Evolutionary conservation across 208 protist species (phyloP).

Genomic region (Jaenimonas drosophilae): DNA sequence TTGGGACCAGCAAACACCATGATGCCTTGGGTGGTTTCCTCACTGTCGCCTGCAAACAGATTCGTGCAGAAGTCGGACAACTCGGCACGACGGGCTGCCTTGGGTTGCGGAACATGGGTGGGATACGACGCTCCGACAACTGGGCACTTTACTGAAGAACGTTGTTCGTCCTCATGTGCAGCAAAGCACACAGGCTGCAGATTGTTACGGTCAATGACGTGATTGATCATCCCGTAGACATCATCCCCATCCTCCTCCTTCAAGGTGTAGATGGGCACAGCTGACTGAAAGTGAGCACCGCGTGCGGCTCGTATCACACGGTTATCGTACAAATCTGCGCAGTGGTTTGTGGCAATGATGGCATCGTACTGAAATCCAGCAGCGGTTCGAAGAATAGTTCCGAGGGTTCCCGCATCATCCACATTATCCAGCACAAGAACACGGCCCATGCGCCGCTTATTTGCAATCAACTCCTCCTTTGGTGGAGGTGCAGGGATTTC

Average conservation of each 20-base stretch:
- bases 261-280: conserved; percentile 75
- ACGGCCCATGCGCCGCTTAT: conserved; percentile 70
- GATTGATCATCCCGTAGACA: conserved; percentile 81
- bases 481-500: conserved; percentile 61
- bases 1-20: conserved; percentile 79
- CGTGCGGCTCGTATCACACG: conserved; percentile 76
- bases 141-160: not conserved
- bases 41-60: conserved; percentile 8
- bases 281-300: conserved; percentile 77
- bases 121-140: not conserved
- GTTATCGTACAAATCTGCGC: conserved; percentile 84
- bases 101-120: not conserved
- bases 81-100: not conserved
- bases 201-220: conserved; percentile 68
- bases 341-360: conserved; percentile 81
- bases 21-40: conserved; percentile 24
- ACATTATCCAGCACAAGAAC: conserved; percentile 88
- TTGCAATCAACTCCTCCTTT: conserved; percentile 82
- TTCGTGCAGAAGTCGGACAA: conserved; percentile 15
- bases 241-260: conserved; percentile 83
- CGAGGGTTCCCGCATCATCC: conserved; percentile 67
- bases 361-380: conserved; percentile 82
- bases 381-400: conserved; percentile 74
- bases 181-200: conserved; percentile 63
- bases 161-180: conserved; percentile 22